Evolutionary conservation across 768 basidiomycete genomes (phyloP).

Genomic region (Cytidiella melzeri): DNA sequence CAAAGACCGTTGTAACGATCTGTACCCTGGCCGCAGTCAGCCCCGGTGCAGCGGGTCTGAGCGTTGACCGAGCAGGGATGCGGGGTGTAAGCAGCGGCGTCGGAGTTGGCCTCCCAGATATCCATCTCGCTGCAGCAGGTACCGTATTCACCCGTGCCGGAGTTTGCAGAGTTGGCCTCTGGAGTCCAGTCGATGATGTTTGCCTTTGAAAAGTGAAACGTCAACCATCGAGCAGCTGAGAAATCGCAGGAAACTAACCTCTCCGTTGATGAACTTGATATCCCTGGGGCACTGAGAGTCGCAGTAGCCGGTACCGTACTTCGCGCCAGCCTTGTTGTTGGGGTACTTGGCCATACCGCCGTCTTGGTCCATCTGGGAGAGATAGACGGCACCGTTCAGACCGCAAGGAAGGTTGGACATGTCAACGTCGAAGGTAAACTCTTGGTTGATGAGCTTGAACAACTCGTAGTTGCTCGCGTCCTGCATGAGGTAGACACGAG

Average conservation of each 20-base stretch:
- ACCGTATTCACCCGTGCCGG: conserved; percentile 40
- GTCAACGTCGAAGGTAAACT: conserved; percentile 58
- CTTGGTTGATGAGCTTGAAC: conserved; percentile 49
- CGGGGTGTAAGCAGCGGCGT: conserved; percentile 46
- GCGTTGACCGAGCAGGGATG: conserved; percentile 41
- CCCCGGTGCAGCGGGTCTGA: conserved; percentile 38
- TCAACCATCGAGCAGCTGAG: background rate
- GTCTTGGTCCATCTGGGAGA: conserved; percentile 53
- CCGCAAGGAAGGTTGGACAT: conserved; percentile 52
- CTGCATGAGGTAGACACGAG: conserved; percentile 45
- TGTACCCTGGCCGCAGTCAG: conserved; percentile 25
- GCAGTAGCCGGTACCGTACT: conserved; percentile 63
- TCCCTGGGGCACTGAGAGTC: conserved; percentile 56
- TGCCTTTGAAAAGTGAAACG: conserved; percentile 27
- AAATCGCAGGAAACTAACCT: conserved; percentile 27
- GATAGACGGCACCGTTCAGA: conserved; percentile 58
- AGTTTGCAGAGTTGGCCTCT: conserved; percentile 34
- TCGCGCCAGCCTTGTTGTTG: conserved; percentile 48
- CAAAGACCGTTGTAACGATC: conserved; percentile 34
- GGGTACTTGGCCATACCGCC: conserved; percentile 44
- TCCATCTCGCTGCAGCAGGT: conserved; percentile 59
- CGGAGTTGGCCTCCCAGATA: conserved; percentile 52
- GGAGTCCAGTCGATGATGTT: conserved; percentile 40
- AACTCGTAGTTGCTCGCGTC: conserved; percentile 36
- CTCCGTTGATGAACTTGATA: conserved; percentile 55